Evolutionary conservation across 2,329 filamentous ascomycete species (phyloP), one percentile per base, ranked within the genome.

Genomic region (Paecilomyces variotii): DNA sequence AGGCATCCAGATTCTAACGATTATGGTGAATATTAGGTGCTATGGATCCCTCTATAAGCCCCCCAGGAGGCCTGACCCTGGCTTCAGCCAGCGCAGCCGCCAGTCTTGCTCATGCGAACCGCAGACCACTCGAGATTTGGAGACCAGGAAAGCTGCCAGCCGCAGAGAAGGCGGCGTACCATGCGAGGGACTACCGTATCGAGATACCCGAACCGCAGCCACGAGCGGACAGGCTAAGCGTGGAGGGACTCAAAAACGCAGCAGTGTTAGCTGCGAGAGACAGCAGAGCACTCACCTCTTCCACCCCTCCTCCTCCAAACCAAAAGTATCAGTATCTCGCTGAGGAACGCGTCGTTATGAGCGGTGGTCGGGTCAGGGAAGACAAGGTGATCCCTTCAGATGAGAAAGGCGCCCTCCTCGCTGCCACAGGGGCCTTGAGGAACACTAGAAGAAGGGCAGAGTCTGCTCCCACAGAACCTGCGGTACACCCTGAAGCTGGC

Each of bases 371-470:
- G 79, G 28, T 55, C 51, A 9, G 53, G 56, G 25, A 62, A 54
- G 39, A 60, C 59, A 27, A 76, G 32, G 76, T 78, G 63, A 79
- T 74, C 24, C 74, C 73, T 9, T 73, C 86, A 27, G 81, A 82
- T 52, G 81, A 80, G 35, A 82, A 84, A 61, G 86, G 84, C 60
- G 91, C 91, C 1, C 78, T 93, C 53, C 77, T 84, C 35, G 91
- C 91, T 50, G 91, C 91, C 11, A 88, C 87, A 55, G 89, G 86
- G 28, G 90, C 90, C n/a, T 86, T 91, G 76, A 79, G 84, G 28
- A 79, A 76, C 28, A 77, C 74, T 53, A 82, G 87, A 59, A 82
- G 81, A 60, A 82, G 89, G 61, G 82, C 89, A 5, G 83, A 81
- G 25, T 91, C 89, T 0, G 83, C 81, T 10, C 85, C 87, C 4